These are phyloP conservation scores for Nigrograna mackinnonii DNA, from an alignment of 2,329 filamentous ascomycete genomes.

Conservation along the genomic window DNA sequence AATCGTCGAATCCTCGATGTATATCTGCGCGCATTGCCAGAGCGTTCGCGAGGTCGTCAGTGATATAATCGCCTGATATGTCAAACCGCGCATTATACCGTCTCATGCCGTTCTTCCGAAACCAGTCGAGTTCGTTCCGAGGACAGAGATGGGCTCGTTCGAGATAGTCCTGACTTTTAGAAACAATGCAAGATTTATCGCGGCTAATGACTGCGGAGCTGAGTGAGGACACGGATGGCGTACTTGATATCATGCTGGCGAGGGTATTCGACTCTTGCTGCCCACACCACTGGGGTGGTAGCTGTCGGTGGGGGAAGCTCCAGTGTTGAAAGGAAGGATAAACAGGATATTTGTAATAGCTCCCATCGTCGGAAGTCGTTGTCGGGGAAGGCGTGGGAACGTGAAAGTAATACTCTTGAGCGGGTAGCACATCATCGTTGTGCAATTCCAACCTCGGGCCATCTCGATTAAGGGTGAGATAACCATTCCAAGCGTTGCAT, in stretches of 20 bases:
- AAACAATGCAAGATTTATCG: constrained; percentile 1
- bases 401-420: background rate
- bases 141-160: background rate
- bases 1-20: background rate
- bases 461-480: background rate
- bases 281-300: background rate
- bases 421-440: background rate
- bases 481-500: background rate
- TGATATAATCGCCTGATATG: background rate
- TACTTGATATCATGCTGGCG: background rate
- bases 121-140: background rate
- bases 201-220: background rate
- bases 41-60: background rate
- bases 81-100: background rate
- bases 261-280: background rate
- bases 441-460: background rate
- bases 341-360: background rate
- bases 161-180: background rate
- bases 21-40: background rate
- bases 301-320: background rate
- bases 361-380: background rate
- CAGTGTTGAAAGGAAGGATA: background rate
- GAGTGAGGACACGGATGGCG: background rate
- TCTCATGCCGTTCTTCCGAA: background rate
- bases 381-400: background rate